Evolutionary conservation across 352 stramenopile species (phyloP).

Genomic region (Paralagenidium karlingii): DNA sequence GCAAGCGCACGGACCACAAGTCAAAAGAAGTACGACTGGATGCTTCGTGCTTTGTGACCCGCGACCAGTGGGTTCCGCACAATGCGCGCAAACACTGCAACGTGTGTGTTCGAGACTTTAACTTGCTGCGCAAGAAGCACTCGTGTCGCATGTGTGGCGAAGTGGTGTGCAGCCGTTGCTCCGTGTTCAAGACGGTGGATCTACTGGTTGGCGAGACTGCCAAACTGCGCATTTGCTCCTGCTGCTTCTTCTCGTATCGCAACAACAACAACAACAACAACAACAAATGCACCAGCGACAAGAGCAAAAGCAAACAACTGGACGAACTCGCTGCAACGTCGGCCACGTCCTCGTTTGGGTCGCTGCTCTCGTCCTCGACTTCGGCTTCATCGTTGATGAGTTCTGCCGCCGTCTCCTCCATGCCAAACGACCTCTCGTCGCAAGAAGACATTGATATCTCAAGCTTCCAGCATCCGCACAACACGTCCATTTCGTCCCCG

Average conservation of each 20-base stretch:
- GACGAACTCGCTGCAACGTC: no score
- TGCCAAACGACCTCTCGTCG: no score
- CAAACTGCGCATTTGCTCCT: constrained; percentile 60
- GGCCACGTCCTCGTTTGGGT: no score
- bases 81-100: constrained; percentile 26
- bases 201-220: constrained; percentile 35
- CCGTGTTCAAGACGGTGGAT: constrained; percentile 50
- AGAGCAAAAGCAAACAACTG: no score
- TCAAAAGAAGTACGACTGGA: no score
- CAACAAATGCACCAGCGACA: not conserved
- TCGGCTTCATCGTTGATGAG: no score
- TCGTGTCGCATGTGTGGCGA: constrained; percentile 74
- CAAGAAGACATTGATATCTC: no score
- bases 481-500: no score
- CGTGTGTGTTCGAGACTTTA: constrained; percentile 61
- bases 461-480: no score
- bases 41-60: constrained; percentile 40
- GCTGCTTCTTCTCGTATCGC: constrained; percentile 53
- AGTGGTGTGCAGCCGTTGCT: constrained; percentile 66
- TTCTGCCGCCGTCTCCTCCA: no score
- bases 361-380: no score
- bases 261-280: constrained; percentile 13
- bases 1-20: no score
- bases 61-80: constrained; percentile 39
- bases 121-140: constrained; percentile 55